Conservation (phyloP, 495 filamentous ascomycete genomes). For the Staphylotrichum tortipilum region DNA sequence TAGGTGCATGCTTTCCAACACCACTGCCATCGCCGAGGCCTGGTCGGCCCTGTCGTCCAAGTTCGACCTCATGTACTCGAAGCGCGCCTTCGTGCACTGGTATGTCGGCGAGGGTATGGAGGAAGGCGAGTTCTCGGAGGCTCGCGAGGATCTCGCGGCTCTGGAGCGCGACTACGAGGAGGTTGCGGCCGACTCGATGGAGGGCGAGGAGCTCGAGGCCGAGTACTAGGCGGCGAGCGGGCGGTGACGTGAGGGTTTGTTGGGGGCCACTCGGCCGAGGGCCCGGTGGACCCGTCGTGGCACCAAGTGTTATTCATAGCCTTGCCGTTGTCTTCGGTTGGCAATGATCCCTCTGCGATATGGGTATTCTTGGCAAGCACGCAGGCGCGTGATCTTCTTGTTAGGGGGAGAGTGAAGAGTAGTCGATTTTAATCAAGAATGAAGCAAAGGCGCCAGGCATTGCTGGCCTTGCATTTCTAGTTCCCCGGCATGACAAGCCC, state of each 20-base stretch:
- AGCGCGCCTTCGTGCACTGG: conserved; percentile 99
- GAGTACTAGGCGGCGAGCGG: conserved; percentile 67
- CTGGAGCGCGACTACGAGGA: conserved; percentile 99
- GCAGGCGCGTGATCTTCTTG: conserved; percentile 20
- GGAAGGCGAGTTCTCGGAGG: conserved; percentile 98
- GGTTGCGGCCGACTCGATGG: conserved; percentile 90
- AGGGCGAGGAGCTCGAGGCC: conserved; percentile 81
- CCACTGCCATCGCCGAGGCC: conserved; percentile 95
- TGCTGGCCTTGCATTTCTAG: not conserved
- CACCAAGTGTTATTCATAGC: conserved; percentile 7
- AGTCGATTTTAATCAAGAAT: conserved; percentile 26
- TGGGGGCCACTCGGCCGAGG: too few species aligned
- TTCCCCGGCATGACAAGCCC: too few species aligned
- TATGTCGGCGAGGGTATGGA: conserved; percentile 99
- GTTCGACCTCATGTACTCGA: conserved; percentile 99
- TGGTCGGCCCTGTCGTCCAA: conserved; percentile 97
- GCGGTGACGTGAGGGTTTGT: not conserved
- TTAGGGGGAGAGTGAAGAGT: conserved; percentile 29
- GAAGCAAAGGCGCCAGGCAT: not conserved
- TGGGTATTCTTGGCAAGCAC: conserved; percentile 26
- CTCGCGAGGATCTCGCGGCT: conserved; percentile 93
- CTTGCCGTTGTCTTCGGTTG: too few species aligned
- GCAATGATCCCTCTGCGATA: conserved; percentile 16
- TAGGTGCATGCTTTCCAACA: conserved; percentile 99
- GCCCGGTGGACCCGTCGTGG: conserved; percentile 1